Conservation (phyloP, 2,329 filamentous ascomycete species). For the Curvularia sp. region DNA sequence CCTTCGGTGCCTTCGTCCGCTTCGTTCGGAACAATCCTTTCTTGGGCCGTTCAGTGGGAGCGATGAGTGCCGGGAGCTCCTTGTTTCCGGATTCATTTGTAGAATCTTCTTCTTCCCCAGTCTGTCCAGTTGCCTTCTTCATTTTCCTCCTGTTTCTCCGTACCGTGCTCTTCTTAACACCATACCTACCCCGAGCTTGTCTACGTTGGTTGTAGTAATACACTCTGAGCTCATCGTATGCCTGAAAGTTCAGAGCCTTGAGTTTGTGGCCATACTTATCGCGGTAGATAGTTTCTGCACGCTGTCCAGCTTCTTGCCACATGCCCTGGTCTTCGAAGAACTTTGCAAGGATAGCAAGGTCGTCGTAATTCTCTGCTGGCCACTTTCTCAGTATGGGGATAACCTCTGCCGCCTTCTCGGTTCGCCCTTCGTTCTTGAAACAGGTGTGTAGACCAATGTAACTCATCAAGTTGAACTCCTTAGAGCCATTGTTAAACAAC, state of each 20-base stretch:
- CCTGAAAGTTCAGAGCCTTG: slow-evolving; percentile 54
- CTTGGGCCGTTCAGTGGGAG: slow-evolving; percentile 35
- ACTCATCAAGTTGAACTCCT: slow-evolving; percentile 40
- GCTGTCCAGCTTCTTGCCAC: slow-evolving; percentile 60
- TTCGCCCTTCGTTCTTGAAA: slow-evolving; percentile 69
- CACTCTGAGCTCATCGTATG: slow-evolving; percentile 38
- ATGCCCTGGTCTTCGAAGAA: slow-evolving; percentile 76
- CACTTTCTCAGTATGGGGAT: slow-evolving; percentile 77
- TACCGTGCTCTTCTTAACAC: slow-evolving; percentile 36
- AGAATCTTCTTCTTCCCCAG: slow-evolving; percentile 31
- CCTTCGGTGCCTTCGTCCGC: slow-evolving; percentile 29
- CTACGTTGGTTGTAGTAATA: slow-evolving; percentile 36
- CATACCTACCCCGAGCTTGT: slow-evolving; percentile 40
- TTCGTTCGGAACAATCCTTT: slow-evolving; percentile 42
- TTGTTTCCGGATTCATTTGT: slow-evolving; percentile 20
- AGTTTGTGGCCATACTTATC: slow-evolving; percentile 59
- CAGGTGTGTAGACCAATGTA: slow-evolving; percentile 61
- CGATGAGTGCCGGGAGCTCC: slow-evolving; percentile 28
- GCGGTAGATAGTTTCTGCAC: slow-evolving; percentile 73
- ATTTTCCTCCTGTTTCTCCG: slow-evolving; percentile 38
- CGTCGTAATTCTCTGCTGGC: slow-evolving; percentile 75
- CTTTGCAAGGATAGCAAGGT: slow-evolving; percentile 79
- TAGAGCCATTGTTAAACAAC: slow-evolving; percentile 42
- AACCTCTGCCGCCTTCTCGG: slow-evolving; percentile 75
- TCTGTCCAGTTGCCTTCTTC: slow-evolving; percentile 33